Percentiles rank a stretch among this genome's conserved stretches.
phyloP scores from a whole-genome alignment of 78 protist genomes.

The Polysphondylium violaceum region DNA sequence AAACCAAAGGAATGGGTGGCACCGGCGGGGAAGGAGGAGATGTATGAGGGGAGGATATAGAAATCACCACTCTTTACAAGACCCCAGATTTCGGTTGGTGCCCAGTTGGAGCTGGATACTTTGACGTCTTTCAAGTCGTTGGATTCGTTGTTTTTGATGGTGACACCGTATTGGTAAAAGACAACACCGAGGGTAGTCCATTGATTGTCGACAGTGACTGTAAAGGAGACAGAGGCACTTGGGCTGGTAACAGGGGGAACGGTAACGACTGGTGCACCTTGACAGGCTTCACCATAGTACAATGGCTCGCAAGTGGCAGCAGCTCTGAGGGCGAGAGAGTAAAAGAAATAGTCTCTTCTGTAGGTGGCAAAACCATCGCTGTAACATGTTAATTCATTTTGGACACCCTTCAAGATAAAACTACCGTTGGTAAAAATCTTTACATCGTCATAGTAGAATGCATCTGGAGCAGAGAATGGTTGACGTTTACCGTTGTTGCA shows the following conservation, averaged over 20 bases:
- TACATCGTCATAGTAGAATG: neutral
- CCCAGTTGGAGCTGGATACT: conserved; percentile 2
- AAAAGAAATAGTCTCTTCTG: no score
- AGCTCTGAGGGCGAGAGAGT: no score
- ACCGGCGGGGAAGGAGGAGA: neutral
- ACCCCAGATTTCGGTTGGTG: conserved; percentile 33
- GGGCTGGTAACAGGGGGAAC: neutral
- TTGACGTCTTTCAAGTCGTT: neutral
- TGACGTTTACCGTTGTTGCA: neutral
- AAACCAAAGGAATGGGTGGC: conserved; percentile 17
- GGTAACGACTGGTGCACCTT: neutral
- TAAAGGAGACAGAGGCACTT: neutral
- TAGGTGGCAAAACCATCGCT: no score
- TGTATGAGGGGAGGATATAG: conserved; percentile 6
- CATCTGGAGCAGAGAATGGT: conserved; percentile 14
- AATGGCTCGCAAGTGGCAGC: conserved; percentile 4
- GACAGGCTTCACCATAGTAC: conserved; percentile 10
- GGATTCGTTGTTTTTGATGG: neutral
- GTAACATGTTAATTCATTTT: no score
- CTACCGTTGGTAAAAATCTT: neutral
- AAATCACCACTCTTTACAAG: neutral
- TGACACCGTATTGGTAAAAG: conserved; percentile 3
- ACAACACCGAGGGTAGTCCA: neutral
- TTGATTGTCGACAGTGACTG: neutral
- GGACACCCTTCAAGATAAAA: neutral